Conservation (phyloP, 2,329 filamentous ascomycete genomes). For the Aureobasidium sp. region DNA sequence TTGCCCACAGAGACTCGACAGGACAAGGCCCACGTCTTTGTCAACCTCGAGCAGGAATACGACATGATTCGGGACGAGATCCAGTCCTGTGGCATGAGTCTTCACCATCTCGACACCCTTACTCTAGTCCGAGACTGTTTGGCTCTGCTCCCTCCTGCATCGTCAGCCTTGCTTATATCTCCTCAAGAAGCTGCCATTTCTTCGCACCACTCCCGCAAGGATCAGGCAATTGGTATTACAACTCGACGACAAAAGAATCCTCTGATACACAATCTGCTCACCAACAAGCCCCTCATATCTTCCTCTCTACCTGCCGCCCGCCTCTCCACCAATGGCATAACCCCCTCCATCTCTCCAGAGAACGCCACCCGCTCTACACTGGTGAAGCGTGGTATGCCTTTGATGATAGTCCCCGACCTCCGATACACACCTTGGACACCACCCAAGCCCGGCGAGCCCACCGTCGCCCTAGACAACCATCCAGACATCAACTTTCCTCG, state of each 20-base stretch:
- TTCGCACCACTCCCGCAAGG: slow-evolving; percentile 21
- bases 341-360: slow-evolving; percentile 24
- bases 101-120: slow-evolving; percentile 59
- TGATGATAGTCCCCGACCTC: slow-evolving; percentile 73
- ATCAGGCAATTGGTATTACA: slow-evolving; percentile 34
- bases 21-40: slow-evolving; percentile 67
- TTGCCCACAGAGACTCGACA: slow-evolving; percentile 57
- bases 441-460: slow-evolving; percentile 47
- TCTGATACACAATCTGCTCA: slow-evolving; percentile 89
- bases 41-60: slow-evolving; percentile 91
- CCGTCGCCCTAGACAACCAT: slow-evolving; percentile 62
- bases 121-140: slow-evolving; percentile 61
- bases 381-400: slow-evolving; percentile 81
- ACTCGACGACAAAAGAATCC: slow-evolving; percentile 65
- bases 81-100: slow-evolving; percentile 17
- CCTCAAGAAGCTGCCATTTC: slow-evolving; percentile 69
- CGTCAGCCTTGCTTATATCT: slow-evolving; percentile 82
- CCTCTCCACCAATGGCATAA: slow-evolving; percentile 33
- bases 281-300: slow-evolving; percentile 86
- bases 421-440: slow-evolving; percentile 57
- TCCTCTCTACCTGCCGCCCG: slow-evolving; percentile 75
- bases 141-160: slow-evolving; percentile 67
- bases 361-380: slow-evolving; percentile 45
- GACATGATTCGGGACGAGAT: slow-evolving; percentile 53
- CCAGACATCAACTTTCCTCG: slow-evolving; percentile 73